Percentiles rank a stretch among this genome's conserved stretches.
Evolutionary conservation across 1,284 basidiomycete species (phyloP).

Genomic region (Melampsora larici-populina): DNA sequence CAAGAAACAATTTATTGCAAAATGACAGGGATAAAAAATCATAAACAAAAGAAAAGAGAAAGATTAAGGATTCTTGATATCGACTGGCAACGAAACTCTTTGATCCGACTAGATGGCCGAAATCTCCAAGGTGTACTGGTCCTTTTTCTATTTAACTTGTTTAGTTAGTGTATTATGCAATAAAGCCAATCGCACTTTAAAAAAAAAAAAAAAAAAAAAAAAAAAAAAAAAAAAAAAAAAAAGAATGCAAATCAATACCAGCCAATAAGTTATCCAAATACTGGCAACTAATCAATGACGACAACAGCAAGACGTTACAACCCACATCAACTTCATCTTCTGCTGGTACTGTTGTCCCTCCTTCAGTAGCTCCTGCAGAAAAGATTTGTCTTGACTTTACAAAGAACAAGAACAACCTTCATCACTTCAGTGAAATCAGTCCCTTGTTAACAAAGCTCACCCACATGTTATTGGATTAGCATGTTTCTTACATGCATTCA

Average conservation of each 20-base stretch:
- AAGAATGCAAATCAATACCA: background rate
- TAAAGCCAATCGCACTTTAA: too few relatives aligned
- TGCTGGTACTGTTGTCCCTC: background rate
- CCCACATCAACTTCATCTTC: background rate
- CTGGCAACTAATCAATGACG: background rate
- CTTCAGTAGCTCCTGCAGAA: background rate
- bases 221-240: too few relatives aligned
- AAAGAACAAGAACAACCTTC: background rate
- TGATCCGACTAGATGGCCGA: too few relatives aligned
- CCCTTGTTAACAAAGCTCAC: slow-evolving; percentile 4
- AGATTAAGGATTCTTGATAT: too few relatives aligned
- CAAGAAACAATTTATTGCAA: too few relatives aligned
- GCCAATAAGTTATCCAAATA: background rate
- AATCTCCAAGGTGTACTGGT: too few relatives aligned
- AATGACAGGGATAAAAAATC: too few relatives aligned
- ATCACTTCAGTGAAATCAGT: background rate
- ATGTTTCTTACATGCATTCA: slow-evolving; percentile 19
- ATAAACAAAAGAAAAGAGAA: too few relatives aligned
- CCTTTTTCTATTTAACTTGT: too few relatives aligned
- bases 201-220: too few relatives aligned
- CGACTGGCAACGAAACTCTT: too few relatives aligned
- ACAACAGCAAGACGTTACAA: background rate
- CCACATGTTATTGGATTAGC: slow-evolving; percentile 2
- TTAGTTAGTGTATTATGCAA: too few relatives aligned
- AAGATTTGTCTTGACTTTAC: background rate